Percentiles rank a stretch among this genome's conserved stretches.
Conservation (phyloP, 352 stramenopile genomes). For the Phytopythium litorale region DNA sequence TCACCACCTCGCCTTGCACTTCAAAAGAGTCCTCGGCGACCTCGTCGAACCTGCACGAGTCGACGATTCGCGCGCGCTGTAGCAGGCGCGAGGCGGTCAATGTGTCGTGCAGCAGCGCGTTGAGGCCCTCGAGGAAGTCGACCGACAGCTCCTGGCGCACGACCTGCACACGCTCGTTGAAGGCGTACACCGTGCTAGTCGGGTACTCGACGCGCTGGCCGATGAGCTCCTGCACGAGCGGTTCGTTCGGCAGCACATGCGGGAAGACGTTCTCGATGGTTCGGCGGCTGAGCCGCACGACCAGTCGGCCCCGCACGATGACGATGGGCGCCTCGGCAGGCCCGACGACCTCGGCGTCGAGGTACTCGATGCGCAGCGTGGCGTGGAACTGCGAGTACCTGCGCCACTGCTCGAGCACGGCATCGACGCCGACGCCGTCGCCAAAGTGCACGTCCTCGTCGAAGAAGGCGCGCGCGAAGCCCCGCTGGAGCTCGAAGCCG, state of each 20-base stretch:
- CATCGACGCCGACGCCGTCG: constrained; percentile 25
- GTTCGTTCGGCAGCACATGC: constrained; percentile 48
- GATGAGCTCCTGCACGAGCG: constrained; percentile 54
- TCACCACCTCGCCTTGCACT: background rate
- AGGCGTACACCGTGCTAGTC: constrained; percentile 51
- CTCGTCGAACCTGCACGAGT: constrained; percentile 22
- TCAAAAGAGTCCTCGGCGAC: background rate
- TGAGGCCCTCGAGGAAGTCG: constrained; percentile 54
- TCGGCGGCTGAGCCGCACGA: constrained; percentile 41
- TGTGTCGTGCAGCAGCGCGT: constrained; percentile 23
- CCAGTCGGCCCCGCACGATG: constrained; percentile 32
- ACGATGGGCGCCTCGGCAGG: constrained; percentile 45
- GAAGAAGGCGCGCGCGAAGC: constrained; percentile 50
- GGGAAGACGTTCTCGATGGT: constrained; percentile 72
- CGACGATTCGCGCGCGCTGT: constrained; percentile 28
- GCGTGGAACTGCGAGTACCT: constrained; percentile 59
- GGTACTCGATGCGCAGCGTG: constrained; percentile 26
- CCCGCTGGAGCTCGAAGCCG: constrained; percentile 51
- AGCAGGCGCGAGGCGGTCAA: constrained; percentile 26
- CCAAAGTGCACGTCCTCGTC: constrained; percentile 39
- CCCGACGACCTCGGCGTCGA: constrained; percentile 39
- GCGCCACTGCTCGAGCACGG: constrained; percentile 56
- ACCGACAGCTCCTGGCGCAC: constrained; percentile 48
- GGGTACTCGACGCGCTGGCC: constrained; percentile 45
- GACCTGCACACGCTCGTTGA: constrained; percentile 45